Evolutionary conservation across 139 green algal genomes (phyloP), one percentile per base, ranked within the genome.

Genomic region (Picochlorum sp.): DNA sequence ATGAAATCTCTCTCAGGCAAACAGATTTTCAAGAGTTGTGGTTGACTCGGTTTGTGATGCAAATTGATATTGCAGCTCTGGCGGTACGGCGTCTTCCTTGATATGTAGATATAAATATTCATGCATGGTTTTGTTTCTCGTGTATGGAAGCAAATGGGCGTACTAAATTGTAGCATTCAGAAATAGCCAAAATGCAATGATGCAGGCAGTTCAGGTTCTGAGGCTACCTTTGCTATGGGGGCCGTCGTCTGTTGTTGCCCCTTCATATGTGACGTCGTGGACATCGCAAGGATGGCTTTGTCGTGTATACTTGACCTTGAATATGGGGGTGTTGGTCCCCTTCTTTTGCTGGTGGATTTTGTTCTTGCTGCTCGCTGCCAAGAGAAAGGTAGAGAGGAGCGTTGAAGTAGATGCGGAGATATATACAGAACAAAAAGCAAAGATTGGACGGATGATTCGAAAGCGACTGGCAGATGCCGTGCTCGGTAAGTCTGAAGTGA

Each of bases 171-270:
- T 6, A 20, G 20, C 20, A 55, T 24, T 57, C 68, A 41, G 57
- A 52, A 31, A 20, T 63, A 57, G 57, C 50, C 33, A 12, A 36
- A 39, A 8, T 56, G 57, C 4, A 40, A 32, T n/a, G 22, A 14
- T 50, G 22, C 26, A 52, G 52, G 45, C 49, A 20, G 37, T 51
- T 0, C 67, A 61, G n/a, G 29, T 69, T 36, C 54, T 74, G 26
- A 59, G 67, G 7, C 12, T 74, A 7, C 58, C 37, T 54, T 29
- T 51, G 18, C 20, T 74, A 16, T 74, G 67, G 67, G 60, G 67
- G 3, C 12, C 53, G 32, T 58, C 43, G 33, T 74, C 67, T 18
- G 25, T 69, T 2, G 9, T 68, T 10, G 43, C 61, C n/a, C 47
- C 53, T 3, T 36, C 25, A 0, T 31, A 16, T 5, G 47, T 69